Percentiles rank a stretch among this genome's conserved stretches.
These are phyloP conservation scores for Pezicula rhizophila DNA, from an alignment of 2,329 filamentous ascomycete species.

Conservation along the genomic window DNA sequence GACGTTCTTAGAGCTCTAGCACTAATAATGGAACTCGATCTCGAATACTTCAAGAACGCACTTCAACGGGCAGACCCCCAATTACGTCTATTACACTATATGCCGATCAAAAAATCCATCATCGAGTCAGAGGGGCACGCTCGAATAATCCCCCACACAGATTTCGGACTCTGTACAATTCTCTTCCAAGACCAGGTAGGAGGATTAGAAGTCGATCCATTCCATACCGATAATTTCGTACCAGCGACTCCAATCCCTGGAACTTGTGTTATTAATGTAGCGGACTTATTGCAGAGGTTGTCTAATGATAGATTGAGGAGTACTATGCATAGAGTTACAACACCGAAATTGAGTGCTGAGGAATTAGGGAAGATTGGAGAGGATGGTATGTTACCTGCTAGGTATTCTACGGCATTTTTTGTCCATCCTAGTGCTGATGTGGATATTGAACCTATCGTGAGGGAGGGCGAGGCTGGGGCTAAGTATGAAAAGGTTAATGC, in stretches of 20 bases:
- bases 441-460: slow-evolving; percentile 4
- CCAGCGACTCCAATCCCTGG: slow-evolving; percentile 6
- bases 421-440: slow-evolving; percentile 3
- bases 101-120: slow-evolving; percentile 6
- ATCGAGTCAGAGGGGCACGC: slow-evolving; percentile 6
- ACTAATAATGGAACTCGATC: slow-evolving; percentile 1
- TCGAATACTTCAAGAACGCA: slow-evolving; percentile 1
- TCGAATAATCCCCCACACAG: slow-evolving; percentile 12
- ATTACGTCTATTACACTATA: slow-evolving; percentile 12
- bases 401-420: slow-evolving; percentile 7
- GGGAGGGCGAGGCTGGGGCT: slow-evolving; percentile 1
- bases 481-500: slow-evolving; percentile 6
- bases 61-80: slow-evolving; percentile 4
- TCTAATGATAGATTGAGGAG: slow-evolving; percentile 9
- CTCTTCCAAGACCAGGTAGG: slow-evolving; percentile 13
- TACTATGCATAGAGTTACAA: slow-evolving; percentile 10
- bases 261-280: slow-evolving; percentile 12
- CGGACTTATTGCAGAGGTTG: slow-evolving; percentile 9
- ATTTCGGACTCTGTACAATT: slow-evolving; percentile 12
- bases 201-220: slow-evolving; percentile 12
- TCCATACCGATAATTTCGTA: slow-evolving; percentile 7
- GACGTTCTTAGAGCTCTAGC: slow-evolving; percentile 1
- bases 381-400: slow-evolving; percentile 3
- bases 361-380: neutral
- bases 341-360: neutral